Evolutionary conservation across 495 filamentous ascomycete genomes (phyloP), one percentile per base, ranked within the genome.

Genomic region (Podospora conica): DNA sequence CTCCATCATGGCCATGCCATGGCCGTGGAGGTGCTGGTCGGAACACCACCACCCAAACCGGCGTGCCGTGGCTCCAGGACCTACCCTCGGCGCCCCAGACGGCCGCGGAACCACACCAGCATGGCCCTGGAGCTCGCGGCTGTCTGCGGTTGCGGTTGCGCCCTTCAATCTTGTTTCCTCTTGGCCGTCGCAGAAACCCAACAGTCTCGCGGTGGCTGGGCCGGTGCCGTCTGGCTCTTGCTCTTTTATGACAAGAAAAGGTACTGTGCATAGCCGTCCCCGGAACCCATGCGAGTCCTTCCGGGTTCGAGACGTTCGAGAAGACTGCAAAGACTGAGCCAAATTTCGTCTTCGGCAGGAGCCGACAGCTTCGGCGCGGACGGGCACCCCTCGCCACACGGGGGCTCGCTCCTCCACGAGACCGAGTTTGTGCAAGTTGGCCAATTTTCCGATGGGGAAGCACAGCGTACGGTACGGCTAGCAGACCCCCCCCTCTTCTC

Each of bases 241-340:
- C 29, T 25, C 1, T 60, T 29, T 21, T 21, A 28, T 61, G 28
- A 15, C 20, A 31, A 69, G 70, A 65, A 76, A 67, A 74, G 64
- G 70, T 60, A 69, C 72, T 77, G 73, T 71, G 70, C 74, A 71
- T 77, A 80, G 69, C 76, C 72, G 76, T n/a, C 21, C 22, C 66
- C 60, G 69, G 28, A 48, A 55, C 61, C 55, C 59, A 68, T 57
- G 33, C 60, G 55, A 48, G 68, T 69, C 24, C 59, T 55, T 67
- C 69, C 64, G 66, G 55, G 59, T 72, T 68, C 74, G 53, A 69
- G 59, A 28, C 60, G 63, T 75, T 78, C 71, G 75, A 77, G 76
- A 78, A 76, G 40, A 48, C 40, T n/a, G 5, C 18, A 18, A n/a
- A 48, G 28, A 1, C 28, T 31, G 40, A n/a, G 65, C 68, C 66